Base-by-base conservation (phyloP, 495 filamentous ascomycete species). In the Halenospora varia region DNA sequence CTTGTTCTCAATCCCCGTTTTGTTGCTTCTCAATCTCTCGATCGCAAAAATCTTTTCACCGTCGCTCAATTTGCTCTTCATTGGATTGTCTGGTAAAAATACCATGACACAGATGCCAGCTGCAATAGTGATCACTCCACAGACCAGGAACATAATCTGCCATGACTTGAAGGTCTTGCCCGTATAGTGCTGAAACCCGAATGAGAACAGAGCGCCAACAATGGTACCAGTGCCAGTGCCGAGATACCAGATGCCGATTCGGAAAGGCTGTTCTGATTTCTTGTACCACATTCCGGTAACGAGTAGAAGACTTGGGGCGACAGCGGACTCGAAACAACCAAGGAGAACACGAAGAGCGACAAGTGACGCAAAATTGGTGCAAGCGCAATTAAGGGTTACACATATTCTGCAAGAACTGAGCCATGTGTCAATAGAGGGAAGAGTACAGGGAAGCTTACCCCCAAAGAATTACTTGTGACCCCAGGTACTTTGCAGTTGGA, bases 1-100 rank as follows among this genome's bases (percentile, higher is more conserved):
- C 70, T 87, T 87, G 62, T 86, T 88, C 35, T 85, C 83, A 26
- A 88, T 80, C 11, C 86, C 86, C 60, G 86, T 84, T 62, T 87
- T 79, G 53, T 89, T 88, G 44, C 76, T 68, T 1, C 81, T 74
- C 20, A 88, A 79, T 25, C 85, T 74, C 50, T 83, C 83, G 48
- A 89, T 69, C 2, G 81, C 81, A 51, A 85, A 75, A 6, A 76
- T 62, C 10, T 71, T 75, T 46, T 90, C 86, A 50, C 81, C 73
- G 41, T 80, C 74, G 10, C 74, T 84, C 15, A 90, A 88, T 17
- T 82, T 78, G 10, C 81, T 79, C 62, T 88, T 89, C 53, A 87
- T 68, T 58, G 88, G 87, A 56, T 76, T 87, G 63, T 90, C 87
- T 0, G 86, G 87, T 13, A 35, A 13, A 35, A 35, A 35, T 13